Conservation (phyloP, 2,329 filamentous ascomycete species). For the Orbilia ellipsospora region DNA sequence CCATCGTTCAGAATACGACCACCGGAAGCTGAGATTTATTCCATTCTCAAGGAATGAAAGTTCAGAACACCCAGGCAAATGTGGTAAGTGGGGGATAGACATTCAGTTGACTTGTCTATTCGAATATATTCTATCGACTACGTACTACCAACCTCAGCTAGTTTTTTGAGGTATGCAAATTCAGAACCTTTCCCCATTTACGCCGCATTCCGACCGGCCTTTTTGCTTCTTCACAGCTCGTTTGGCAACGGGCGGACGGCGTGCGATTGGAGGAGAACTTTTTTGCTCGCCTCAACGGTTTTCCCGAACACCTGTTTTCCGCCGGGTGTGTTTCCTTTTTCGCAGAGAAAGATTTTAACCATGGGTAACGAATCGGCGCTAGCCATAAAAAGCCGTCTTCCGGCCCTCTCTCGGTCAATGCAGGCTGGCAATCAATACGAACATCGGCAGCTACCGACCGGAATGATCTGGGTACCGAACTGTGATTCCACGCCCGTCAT, state of each 20-base stretch:
- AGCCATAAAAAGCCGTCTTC: conserved; percentile 18
- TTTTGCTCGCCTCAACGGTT: conserved; percentile 36
- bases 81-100: not conserved
- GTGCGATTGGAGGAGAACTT: conserved; percentile 31
- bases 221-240: conserved; percentile 45
- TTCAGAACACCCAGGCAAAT: conserved; percentile 37
- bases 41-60: not conserved
- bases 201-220: conserved; percentile 41
- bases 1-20: not conserved
- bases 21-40: conserved; percentile 10
- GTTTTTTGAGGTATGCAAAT: conserved; percentile 2
- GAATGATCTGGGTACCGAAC: conserved; percentile 26
- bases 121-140: conserved; percentile 34
- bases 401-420: conserved; percentile 5
- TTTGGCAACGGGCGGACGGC: not conserved
- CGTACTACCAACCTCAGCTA: conserved; percentile 4
- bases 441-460: conserved; percentile 46
- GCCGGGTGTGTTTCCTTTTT: conserved; percentile 54
- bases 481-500: conserved; percentile 13
- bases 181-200: conserved; percentile 9
- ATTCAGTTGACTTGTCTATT: too few relatives aligned
- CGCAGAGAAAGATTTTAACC: conserved; percentile 36
- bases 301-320: conserved; percentile 52
- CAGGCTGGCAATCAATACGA: not conserved
- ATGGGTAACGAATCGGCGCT: conserved; percentile 51